Evolutionary conservation across 805 yeast genomes (phyloP), one percentile per base, ranked within the genome.

Genomic region (Candida incommunis): DNA sequence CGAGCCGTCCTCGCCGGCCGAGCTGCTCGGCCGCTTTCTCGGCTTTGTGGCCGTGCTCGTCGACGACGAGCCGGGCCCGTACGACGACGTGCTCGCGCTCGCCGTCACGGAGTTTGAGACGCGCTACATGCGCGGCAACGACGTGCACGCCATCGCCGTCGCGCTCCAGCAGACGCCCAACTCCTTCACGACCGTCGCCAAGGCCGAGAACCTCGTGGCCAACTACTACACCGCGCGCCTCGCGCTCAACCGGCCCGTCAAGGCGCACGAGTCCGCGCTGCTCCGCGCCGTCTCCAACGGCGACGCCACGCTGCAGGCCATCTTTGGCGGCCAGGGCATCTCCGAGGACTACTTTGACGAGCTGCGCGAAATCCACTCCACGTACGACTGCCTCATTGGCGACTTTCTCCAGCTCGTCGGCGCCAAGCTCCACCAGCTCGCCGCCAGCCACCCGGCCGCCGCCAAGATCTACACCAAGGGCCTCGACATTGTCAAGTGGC

Each of bases 311-410:
- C 65, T 88, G 46, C 77, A 74, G 48, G 95, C 96, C 51, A 78
- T 92, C 54, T 92, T 90, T 58, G 98, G 99, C 62, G 99, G 99
- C 59, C 99, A 92, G 71, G 99, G 99, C 67, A 90, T 86, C 70
- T 80, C 94, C 44, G 97, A 92, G 61, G 96, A 92, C 63, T 92
- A 86, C 70, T 92, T 92, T 56, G 96, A 88, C 62, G 99, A 92
- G 70, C 75, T 92, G 61, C 79, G 95, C 63, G 94, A 86, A 52
- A 63, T 88, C 48, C 81, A 83, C 70, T 68, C 75, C 51, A 72
- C 79, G 48, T 92, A 92, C 71, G 72, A 79, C 52, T 83, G 84
- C 23, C 70, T 90, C 50, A 69, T 87, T 46, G 64, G 72, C 22
- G 90, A 82, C 55, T 76, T 90, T 54, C 72, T 92, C 54, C 65